Conservation (phyloP, 1,139 yeast species). For the Hemisphaericaspora subhashii region DNA sequence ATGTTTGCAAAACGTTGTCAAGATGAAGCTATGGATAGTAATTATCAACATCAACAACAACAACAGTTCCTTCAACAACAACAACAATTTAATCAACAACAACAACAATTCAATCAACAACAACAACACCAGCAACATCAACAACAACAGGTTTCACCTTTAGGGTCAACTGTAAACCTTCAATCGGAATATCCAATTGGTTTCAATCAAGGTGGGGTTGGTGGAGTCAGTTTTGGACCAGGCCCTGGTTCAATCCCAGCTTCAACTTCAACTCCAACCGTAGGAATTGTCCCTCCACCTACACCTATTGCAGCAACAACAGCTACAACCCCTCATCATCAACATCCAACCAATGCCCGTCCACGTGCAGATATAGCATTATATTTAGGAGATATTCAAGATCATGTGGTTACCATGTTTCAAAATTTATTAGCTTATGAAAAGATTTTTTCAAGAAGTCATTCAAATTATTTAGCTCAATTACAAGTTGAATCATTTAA, state of each 20-base stretch:
- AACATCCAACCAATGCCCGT: slow-evolving; percentile 38
- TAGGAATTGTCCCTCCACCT: slow-evolving; percentile 7
- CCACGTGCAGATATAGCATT: slow-evolving; percentile 84
- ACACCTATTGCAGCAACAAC: slow-evolving; percentile 11
- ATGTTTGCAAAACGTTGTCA: slow-evolving; percentile 97
- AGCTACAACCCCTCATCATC: slow-evolving; percentile 10
- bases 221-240: slow-evolving; percentile 24
- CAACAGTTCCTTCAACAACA: slow-evolving; percentile 7
- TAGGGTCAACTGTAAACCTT: slow-evolving; percentile 7
- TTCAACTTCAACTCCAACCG: slow-evolving; percentile 1
- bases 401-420: slow-evolving; percentile 94
- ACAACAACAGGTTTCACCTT: slow-evolving; percentile 12
- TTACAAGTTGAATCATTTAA: slow-evolving; percentile 89
- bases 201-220: slow-evolving; percentile 7
- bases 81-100: slow-evolving; percentile 4
- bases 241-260: slow-evolving; percentile 9
- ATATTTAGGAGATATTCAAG: slow-evolving; percentile 95
- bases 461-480: slow-evolving; percentile 89
- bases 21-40: slow-evolving; percentile 47
- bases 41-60: slow-evolving; percentile 9
- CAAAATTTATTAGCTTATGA: slow-evolving; percentile 88
- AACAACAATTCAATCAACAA: slow-evolving; percentile 4
- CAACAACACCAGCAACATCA: slow-evolving; percentile 8
- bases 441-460: slow-evolving; percentile 88
- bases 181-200: slow-evolving; percentile 11